Base-by-base conservation (phyloP, 108 stramenopile genomes). In the Parmales sp. region DNA sequence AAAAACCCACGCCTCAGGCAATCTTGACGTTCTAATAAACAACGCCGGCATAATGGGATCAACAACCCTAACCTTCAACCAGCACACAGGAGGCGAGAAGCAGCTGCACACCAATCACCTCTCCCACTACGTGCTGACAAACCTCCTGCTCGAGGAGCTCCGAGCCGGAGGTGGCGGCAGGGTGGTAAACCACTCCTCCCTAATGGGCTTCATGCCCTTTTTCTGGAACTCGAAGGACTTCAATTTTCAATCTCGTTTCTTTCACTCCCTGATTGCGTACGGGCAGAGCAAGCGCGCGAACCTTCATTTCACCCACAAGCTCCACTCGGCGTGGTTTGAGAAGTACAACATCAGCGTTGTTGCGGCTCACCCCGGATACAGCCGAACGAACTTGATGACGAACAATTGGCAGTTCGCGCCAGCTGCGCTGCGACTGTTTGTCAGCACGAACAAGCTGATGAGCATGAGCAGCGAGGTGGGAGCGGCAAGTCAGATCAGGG, bases 41-140 rank as follows among this genome's bases (percentile, higher is more conserved):
- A 60, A 60, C 54, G 54, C 54, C 26, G 54, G 31, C 25, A 60
- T 60, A 23, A 60, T 60, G 54, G 36, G 54, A 13, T 18, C 31
- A 3, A 28, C 54, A 13, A 28, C 36, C 54, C 16, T 34, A 16
- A 28, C 54, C 28, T 34, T 28, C 4, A 60, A 60, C 54, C 28
- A 3, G 2, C 11, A 16, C 26, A 60, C 54, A 3, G 54, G 54
- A 28, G 31, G 29, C 8, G 54, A 60, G 54, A 28, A 28, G 31
- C 54, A 60, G 54, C 26, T 60, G 29, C 54, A 60, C 54, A 60
- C 54, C 26, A 60, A 60, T 34, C 54, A 60, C 54, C 31, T 60
- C 54, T 28, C 54, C n/a, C 54, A 60, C 54, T 34, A 19, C 20
- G 29, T 34, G 31, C 26, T 60, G 26, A 60, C 54, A 3, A 34